These are phyloP conservation scores for Vaccinium myrtillus DNA, from an alignment of 148 eudicot species.

Conservation along the genomic window DNA sequence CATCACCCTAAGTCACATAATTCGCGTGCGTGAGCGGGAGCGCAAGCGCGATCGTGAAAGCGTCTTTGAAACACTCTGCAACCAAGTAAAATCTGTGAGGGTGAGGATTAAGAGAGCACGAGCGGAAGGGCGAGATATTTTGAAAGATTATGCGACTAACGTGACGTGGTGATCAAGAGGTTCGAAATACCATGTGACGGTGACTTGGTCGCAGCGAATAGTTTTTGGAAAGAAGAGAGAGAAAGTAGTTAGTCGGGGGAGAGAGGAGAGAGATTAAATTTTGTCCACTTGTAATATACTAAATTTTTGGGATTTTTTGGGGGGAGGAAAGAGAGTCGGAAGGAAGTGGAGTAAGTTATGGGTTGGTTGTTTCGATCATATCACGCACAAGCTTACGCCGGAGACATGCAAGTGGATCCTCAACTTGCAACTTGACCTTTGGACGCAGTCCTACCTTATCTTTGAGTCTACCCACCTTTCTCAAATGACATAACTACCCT, in stretches of 20 bases:
- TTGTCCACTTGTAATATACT: slow-evolving; percentile 17
- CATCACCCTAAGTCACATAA: no score
- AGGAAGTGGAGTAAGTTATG: not conserved
- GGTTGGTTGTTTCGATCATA: not conserved
- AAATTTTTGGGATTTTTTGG: not conserved
- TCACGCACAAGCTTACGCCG: slow-evolving; percentile 29
- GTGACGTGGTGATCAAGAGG: not conserved
- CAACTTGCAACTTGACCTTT: slow-evolving; percentile 29
- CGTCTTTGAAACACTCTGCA: no score
- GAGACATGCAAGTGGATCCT: slow-evolving; percentile 25
- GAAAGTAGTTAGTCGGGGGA: not conserved
- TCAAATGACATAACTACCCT: not conserved
- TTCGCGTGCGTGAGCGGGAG: no score
- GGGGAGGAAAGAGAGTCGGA: not conserved
- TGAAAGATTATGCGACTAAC: no score
- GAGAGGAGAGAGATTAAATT: slow-evolving; percentile 11
- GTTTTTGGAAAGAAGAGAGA: not conserved
- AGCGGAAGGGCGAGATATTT: no score
- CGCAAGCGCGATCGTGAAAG: no score
- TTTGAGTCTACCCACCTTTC: no score
- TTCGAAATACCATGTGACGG: not conserved
- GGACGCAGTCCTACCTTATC: slow-evolving; percentile 7
- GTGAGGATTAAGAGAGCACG: no score
- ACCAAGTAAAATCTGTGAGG: no score
- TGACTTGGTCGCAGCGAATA: not conserved